Percentiles rank a stretch among this genome's conserved stretches.
Evolutionary conservation across 257 asterid genomes (phyloP).

Genomic region (Lithospermum erythrorhizon): DNA sequence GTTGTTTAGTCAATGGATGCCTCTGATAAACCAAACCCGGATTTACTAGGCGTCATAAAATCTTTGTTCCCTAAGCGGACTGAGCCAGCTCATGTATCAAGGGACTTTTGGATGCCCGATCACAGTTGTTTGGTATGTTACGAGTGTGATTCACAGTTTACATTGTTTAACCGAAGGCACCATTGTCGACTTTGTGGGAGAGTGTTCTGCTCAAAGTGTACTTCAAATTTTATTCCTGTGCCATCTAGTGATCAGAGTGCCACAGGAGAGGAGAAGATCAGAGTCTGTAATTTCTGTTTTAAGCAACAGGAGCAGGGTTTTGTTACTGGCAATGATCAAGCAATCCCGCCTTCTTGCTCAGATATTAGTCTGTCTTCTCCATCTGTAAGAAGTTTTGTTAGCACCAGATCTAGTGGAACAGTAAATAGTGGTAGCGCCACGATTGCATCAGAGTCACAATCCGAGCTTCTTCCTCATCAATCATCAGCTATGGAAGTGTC

Average conservation of each 20-base stretch:
- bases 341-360: conserved; percentile 30
- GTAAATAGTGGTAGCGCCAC: conserved; percentile 51
- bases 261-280: conserved; percentile 45
- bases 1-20: conserved; percentile 7
- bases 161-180: conserved; percentile 15
- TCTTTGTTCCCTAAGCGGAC: conserved; percentile 4
- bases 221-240: conserved; percentile 65
- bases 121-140: conserved; percentile 8
- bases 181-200: conserved; percentile 93
- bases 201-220: conserved; percentile 78
- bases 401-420: conserved; percentile 76
- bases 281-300: conserved; percentile 78
- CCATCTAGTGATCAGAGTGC: conserved; percentile 23
- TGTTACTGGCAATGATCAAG: conserved; percentile 29
- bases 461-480: conserved; percentile 49
- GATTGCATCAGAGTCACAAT: conserved; percentile 48
- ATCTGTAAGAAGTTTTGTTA: conserved; percentile 62
- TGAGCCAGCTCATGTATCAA: conserved; percentile 5
- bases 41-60: not conserved
- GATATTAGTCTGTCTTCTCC: conserved; percentile 45
- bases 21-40: not conserved
- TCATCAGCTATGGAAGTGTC: conserved; percentile 43
- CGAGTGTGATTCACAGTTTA: conserved; percentile 4
- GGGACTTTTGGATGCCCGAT: conserved; percentile 12
- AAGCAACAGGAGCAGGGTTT: conserved; percentile 59